Base-by-base conservation (phyloP, 176 grass and related monocot species). In the Themeda triandra region DNA sequence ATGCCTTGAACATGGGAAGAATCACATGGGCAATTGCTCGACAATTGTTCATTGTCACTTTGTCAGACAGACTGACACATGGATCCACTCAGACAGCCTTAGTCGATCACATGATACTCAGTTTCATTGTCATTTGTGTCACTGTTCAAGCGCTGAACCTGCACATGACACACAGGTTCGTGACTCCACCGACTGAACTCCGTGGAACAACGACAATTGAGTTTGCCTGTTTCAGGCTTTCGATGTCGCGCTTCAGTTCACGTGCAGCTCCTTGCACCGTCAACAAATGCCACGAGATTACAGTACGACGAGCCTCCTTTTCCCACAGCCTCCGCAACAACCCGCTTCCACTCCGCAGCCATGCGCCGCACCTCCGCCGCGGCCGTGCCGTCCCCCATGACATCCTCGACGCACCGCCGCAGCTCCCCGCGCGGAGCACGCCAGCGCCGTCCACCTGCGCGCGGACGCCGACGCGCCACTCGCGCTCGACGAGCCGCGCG, bases 381-480 rank as follows among this genome's bases (percentile, higher is more conserved):
- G 3, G 10, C 69, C 18, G 76, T 35, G 24, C 82, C 75, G 1
- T 80, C 39, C 27, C 78, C 86, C 81, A 87, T 83, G 8, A 93
- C 86, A 36, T 44, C 54, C 79, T 92, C 84, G 3, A 96, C 25
- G 8, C 88, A 78, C 71, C 41, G 60, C 30, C 37, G 42, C 49
- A 92, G 10, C 84, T 89, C 91, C 1, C 19, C 2, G 86, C 67
- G 13, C 70, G 80, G 53, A 93, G 36, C 32, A 93, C 33, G 15
- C 80, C 83, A 2, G 62, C 80, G 7, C 4, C 51, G 8, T 65
- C 39, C 31, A 70, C 9, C 71, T 77, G 68, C 21, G 71, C 92
- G 21, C 53, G 79, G 12, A 82, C 51, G 12, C 92, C 89, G 21
- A 84, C 72, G 40, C 88, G 80, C 87, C 89, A 97, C 23, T 82